Base-by-base conservation (phyloP, 805 yeast genomes). In the Saturnispora bothae region DNA sequence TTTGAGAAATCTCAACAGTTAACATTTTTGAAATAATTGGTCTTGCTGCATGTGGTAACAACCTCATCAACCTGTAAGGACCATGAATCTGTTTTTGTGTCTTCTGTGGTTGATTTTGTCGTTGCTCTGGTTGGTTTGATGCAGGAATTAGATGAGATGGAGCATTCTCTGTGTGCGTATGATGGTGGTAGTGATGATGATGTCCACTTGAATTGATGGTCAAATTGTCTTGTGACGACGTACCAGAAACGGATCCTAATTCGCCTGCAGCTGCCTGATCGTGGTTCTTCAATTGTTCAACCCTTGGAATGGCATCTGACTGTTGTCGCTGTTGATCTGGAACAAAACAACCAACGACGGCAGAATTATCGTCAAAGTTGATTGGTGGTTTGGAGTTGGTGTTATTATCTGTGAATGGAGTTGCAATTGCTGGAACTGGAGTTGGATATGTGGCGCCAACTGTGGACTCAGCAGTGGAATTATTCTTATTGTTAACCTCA, bases 1-100 rank as follows among this genome's bases (percentile, higher is more conserved):
- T 68, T 41, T 68, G 62, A 1, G 42, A 40, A 9, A 81, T 77
- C 46, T 81, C 83, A 13, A 79, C 64, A 36, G 66, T 66, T 20
- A 83, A 59, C 76, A 83, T 80, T 42, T 61, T 66, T 18, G 81
- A 76, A 22, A 83, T 65, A 9, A 83, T 64, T 10, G 89, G 92
- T 57, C 94, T 69, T 13, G 92, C 65, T 6, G 89, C 86, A 56
- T 83, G 94, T 4, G 94, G 94, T 27, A 83, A 60, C 36, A 83
- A 61, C 59, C 94, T 71, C 78, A 83, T 73, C 46, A 83, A 62
- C 53, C 94, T 66, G 59, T 83, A 83, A 9, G 92, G 89, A 5
- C 94, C 94, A 50, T 81, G 86, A 18, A 81, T 74, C 44, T 76
- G 78, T 48, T 72, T 73, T 48, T 58, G 62, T 26, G 63, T 48